Base-by-base conservation (phyloP, 805 yeast genomes). In the Kodamaea hsintzibuensis region DNA sequence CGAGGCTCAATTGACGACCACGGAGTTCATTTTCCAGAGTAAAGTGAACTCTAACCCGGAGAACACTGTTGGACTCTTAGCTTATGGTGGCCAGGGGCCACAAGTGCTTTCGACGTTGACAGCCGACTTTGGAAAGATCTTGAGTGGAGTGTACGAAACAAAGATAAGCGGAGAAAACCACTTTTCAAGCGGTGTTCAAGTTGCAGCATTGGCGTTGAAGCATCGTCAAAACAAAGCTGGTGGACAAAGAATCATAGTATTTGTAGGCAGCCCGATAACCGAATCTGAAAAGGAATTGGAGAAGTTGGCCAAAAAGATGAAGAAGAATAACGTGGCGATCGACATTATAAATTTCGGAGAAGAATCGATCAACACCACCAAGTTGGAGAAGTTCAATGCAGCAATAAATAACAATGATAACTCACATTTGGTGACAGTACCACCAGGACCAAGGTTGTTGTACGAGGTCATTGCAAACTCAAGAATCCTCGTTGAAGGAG, bases 181-280 rank as follows among this genome's bases (percentile, higher is more conserved):
- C 65, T 79, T 95, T 54, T 76, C 86, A 27, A 87, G 91, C 39
- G 96, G 96, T 9, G 84, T 95, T 61, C 97, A 92, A 73, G 96
- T 95, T 57, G 98, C 98, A 12, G 79, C 80, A 13, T 70, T 95
- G 65, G 98, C 98, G 16, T 83, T 93, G 66, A 95, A 92, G 68
- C 98, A 93, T 74, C 90, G 99, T 65, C 97, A 91, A 70, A 93
- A 95, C 74, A 91, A 89, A 71, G 86, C 87, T 5, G 98, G 91
- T 69, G 88, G 83, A 60, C 98, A 91, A 73, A 82, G 99, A 60
- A 89, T 95, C 56, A 82, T 95, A 55, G 89, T 84, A 39, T 95
- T 95, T 71, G 91, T 91, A 43, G 98, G 96, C 14, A 82, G 90
- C 55, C 98, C 98, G 30, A 78, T 95, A 47, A 70, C 67, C 27